phyloP scores from a whole-genome alignment of 306 rosid species.

The Prunus davidiana region DNA sequence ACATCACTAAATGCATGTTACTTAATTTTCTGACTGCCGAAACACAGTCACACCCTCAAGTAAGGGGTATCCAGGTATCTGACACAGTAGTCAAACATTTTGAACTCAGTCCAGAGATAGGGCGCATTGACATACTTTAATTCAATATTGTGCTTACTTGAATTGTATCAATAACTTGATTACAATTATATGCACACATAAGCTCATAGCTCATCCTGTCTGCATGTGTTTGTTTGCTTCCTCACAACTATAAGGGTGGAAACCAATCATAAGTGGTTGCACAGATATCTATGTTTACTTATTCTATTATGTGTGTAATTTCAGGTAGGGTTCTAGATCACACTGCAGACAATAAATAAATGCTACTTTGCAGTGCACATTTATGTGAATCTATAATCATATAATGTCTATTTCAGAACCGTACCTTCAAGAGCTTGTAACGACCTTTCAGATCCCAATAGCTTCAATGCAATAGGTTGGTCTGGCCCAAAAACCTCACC shows the following conservation, averaged over 20 bases:
- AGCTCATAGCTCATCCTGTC: neutral
- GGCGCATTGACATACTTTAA: neutral
- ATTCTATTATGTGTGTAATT: neutral
- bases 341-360: neutral
- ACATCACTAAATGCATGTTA: neutral
- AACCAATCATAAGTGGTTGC: neutral
- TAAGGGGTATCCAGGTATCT: neutral
- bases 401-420: conserved; percentile 18
- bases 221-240: neutral
- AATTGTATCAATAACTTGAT: neutral
- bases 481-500: conserved; percentile 93
- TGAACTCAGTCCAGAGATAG: neutral
- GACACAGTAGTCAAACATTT: neutral
- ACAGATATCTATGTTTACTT: neutral
- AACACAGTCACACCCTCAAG: neutral
- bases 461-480: conserved; percentile 89
- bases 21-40: neutral
- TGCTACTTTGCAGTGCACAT: neutral
- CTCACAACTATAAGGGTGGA: neutral
- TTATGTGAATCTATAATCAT: neutral
- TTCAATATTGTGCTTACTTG: neutral
- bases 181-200: neutral
- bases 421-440: conserved; percentile 92
- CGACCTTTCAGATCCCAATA: conserved; percentile 91
- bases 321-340: neutral